Evolutionary conservation across 768 basidiomycete genomes (phyloP).

Genomic region (Lactarius deliciosus): DNA sequence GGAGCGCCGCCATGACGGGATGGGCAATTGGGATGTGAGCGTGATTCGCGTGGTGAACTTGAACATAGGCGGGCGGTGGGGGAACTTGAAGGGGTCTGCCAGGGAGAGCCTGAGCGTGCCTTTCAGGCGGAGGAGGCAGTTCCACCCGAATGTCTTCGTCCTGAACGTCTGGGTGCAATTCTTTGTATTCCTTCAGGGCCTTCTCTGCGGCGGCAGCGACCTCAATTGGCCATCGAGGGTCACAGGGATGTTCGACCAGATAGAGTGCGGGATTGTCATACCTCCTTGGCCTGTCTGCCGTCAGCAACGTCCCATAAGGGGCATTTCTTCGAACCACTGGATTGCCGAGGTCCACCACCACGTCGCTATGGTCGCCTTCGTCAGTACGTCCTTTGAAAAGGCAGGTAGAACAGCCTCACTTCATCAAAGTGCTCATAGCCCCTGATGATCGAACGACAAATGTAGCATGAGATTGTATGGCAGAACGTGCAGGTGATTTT

Average conservation of each 20-base stretch:
- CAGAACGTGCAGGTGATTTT: slow-evolving; percentile 86
- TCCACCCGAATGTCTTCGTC: slow-evolving; percentile 65
- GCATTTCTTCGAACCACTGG: slow-evolving; percentile 46
- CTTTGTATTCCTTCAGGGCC: slow-evolving; percentile 62
- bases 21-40: slow-evolving; percentile 23
- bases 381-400: background rate
- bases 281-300: slow-evolving; percentile 65
- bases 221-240: slow-evolving; percentile 38
- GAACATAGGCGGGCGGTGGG: slow-evolving; percentile 15
- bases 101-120: background rate
- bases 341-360: slow-evolving; percentile 7
- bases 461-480: slow-evolving; percentile 73
- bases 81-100: slow-evolving; percentile 5
- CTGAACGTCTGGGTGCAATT: slow-evolving; percentile 60
- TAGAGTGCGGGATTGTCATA: slow-evolving; percentile 32
- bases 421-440: slow-evolving; percentile 74
- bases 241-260: background rate
- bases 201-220: slow-evolving; percentile 66
- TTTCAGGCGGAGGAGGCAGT: slow-evolving; percentile 40
- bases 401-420: slow-evolving; percentile 31
- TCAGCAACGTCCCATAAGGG: slow-evolving; percentile 68
- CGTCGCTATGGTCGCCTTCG: slow-evolving; percentile 14
- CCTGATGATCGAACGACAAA: slow-evolving; percentile 69
- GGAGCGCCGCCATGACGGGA: slow-evolving; percentile 17
- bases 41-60: slow-evolving; percentile 22